Conservation (phyloP, 23 red algal genomes). For the Gracilaria domingensis region DNA sequence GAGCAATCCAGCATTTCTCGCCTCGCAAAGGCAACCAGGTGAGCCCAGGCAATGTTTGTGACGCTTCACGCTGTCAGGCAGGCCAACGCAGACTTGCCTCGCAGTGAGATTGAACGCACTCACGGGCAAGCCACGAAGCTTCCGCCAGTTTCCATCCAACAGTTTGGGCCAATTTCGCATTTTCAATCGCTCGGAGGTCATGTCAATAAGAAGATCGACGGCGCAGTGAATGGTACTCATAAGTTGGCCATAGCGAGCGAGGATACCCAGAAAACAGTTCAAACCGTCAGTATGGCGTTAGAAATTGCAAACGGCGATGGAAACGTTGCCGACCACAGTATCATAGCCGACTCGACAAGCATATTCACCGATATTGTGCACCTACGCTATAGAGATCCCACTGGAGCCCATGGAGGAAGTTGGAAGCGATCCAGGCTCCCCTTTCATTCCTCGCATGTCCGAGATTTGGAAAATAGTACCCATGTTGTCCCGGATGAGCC, state of each 20-base stretch:
- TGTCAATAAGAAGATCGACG: not conserved
- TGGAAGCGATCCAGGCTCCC: constrained; percentile 4
- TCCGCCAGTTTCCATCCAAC: not conserved
- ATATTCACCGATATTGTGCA: constrained; percentile 29
- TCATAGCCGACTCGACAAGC: constrained; percentile 43
- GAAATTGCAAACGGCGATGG: constrained; percentile 6
- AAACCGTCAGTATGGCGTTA: constrained; percentile 22
- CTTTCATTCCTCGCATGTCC: constrained; percentile 38
- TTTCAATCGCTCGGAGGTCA: constrained; percentile 21
- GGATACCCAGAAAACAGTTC: constrained; percentile 13
- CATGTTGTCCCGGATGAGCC: not conserved
- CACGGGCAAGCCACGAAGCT: constrained; percentile 8
- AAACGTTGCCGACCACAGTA: not conserved
- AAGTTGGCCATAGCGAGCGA: not conserved
- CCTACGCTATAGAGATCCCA: constrained; percentile 4
- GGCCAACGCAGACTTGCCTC: not conserved
- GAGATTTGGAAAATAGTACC: constrained; percentile 43
- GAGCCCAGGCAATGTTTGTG: not conserved
- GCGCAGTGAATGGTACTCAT: not conserved
- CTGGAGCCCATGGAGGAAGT: constrained; percentile 9
- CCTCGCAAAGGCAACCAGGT: not conserved
- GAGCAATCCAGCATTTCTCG: not conserved
- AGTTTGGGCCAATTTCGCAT: not conserved
- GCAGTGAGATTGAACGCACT: not conserved
- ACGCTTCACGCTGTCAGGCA: not conserved